Percentiles rank a stretch among this genome's conserved stretches.
These are phyloP conservation scores for Solanum pinnatisectum DNA, from an alignment of 257 asterid genomes.

Conservation along the genomic window DNA sequence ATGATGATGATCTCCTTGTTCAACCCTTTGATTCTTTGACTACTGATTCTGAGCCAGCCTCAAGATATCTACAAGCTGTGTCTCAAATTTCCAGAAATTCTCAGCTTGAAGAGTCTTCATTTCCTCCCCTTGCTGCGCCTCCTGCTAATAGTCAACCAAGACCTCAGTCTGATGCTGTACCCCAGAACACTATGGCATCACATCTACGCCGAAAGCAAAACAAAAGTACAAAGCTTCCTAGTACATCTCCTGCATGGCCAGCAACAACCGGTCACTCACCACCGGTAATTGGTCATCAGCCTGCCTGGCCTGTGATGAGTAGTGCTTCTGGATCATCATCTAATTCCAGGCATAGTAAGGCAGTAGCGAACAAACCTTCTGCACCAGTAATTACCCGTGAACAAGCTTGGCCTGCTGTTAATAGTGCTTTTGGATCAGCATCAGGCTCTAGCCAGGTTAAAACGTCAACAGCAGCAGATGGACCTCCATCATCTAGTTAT, in stretches of 20 bases:
- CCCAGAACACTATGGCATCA: conserved; percentile 58
- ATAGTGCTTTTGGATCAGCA: conserved; percentile 13
- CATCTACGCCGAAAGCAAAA: conserved; percentile 46
- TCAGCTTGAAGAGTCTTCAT: conserved; percentile 54
- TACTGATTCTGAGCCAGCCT: conserved; percentile 44
- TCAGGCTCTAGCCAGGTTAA: conserved; percentile 11
- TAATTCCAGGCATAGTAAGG: conserved; percentile 35
- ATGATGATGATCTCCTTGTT: conserved; percentile 43
- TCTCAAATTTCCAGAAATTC: conserved; percentile 49
- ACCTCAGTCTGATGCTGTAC: conserved; percentile 28
- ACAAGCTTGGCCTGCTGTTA: conserved; percentile 47
- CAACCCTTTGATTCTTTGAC: conserved; percentile 48
- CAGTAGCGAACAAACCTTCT: conserved; percentile 11
- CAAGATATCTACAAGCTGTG: conserved; percentile 75
- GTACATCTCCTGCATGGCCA: conserved; percentile 44
- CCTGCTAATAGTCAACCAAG: conserved; percentile 47
- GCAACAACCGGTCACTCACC: conserved; percentile 28
- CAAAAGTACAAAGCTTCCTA: conserved; percentile 25
- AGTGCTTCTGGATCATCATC: conserved; percentile 47
- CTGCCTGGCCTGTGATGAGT: conserved; percentile 50
- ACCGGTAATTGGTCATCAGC: conserved; percentile 23
- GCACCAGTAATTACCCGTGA: conserved; percentile 16
- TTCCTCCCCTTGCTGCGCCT: conserved; percentile 71
- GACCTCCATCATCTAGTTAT: conserved; percentile 26
- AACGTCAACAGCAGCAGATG: conserved; percentile 12